phyloP scores from a whole-genome alignment of 139 green algal species.

The Pseudopediastrum boryanum region DNA sequence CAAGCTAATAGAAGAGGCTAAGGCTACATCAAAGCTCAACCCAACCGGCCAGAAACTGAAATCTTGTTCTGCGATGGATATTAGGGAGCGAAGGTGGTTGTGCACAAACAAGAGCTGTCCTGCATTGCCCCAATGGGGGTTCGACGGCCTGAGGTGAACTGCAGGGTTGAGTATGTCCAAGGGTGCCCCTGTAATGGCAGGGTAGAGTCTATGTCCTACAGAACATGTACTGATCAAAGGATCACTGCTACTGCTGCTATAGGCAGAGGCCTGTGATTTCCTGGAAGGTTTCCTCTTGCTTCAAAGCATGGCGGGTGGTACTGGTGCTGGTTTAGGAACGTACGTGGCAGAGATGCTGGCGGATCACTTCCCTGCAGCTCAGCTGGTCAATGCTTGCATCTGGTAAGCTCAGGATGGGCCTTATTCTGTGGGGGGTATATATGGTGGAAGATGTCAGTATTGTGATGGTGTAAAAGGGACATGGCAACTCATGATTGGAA shows the following conservation, averaged over 20 bases:
- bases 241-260: conserved; percentile 2
- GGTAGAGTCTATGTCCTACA: background rate
- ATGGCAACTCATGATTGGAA: too few relatives aligned
- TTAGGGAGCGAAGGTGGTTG: background rate
- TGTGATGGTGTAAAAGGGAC: too few relatives aligned
- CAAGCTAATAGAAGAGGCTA: background rate
- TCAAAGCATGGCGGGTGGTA: conserved; percentile 86
- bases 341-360: conserved; percentile 66
- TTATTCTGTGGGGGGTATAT: too few relatives aligned
- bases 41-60: background rate
- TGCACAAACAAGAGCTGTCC: background rate
- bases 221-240: background rate
- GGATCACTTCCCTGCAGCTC: conserved; percentile 68
- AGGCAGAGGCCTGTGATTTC: background rate
- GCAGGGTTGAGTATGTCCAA: background rate
- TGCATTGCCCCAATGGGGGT: background rate
- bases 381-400: conserved; percentile 80
- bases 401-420: conserved; percentile 74
- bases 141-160: background rate
- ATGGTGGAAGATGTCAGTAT: too few relatives aligned
- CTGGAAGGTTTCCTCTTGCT: conserved; percentile 76
- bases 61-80: background rate
- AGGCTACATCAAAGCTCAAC: background rate
- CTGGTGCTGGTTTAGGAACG: conserved; percentile 79
- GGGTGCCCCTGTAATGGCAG: background rate